Evolutionary conservation across 2,329 filamentous ascomycete species (phyloP).

Genomic region (Karstenula rhodostoma): DNA sequence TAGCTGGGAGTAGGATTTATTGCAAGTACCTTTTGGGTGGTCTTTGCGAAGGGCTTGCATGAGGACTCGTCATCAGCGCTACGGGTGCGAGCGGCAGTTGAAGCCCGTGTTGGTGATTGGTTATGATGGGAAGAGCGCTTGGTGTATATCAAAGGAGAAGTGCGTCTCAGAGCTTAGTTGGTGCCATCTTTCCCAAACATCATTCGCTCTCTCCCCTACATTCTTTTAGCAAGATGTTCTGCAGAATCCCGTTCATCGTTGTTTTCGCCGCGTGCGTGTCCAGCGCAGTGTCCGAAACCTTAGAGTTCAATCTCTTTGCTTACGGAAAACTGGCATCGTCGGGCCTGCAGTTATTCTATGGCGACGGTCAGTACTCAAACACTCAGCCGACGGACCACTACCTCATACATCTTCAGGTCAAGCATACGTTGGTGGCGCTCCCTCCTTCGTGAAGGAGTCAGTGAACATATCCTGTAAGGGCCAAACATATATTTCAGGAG

Average conservation of each 20-base stretch:
- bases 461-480: slow-evolving; percentile 43
- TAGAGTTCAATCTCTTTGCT: slow-evolving; percentile 38
- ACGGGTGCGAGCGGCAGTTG: neutral
- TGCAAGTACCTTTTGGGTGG: neutral
- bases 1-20: neutral
- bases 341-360: slow-evolving; percentile 43
- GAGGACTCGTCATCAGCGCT: slow-evolving; percentile 17
- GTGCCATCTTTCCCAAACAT: neutral
- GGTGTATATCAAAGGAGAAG: slow-evolving; percentile 18
- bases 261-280: slow-evolving; percentile 16
- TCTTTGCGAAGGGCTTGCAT: neutral
- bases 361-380: slow-evolving; percentile 37
- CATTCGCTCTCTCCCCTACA: slow-evolving; percentile 15
- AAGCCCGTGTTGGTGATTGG: neutral
- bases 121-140: neutral
- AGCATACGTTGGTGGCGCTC: slow-evolving; percentile 42
- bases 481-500: no score
- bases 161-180: slow-evolving; percentile 5
- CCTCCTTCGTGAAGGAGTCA: slow-evolving; percentile 24
- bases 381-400: neutral
- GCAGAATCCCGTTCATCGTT: slow-evolving; percentile 14
- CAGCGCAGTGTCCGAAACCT: slow-evolving; percentile 14
- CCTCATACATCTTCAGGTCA: slow-evolving; percentile 30
- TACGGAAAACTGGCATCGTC: slow-evolving; percentile 37
- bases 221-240: slow-evolving; percentile 19